Evolutionary conservation across 2,329 filamentous ascomycete species (phyloP), one percentile per base, ranked within the genome.

Genomic region (Neopestalotiopsis sp.): DNA sequence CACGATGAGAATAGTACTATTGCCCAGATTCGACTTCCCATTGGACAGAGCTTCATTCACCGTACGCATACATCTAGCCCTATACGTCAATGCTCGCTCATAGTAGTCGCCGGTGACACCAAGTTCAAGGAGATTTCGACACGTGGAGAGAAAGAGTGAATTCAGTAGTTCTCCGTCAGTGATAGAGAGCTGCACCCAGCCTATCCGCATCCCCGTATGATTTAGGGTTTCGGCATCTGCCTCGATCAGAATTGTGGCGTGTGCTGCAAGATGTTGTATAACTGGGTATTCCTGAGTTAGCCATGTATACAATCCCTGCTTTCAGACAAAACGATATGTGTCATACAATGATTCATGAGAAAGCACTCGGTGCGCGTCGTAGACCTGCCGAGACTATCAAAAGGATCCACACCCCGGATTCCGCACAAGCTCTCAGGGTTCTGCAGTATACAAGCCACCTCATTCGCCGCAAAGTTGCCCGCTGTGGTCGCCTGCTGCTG

Each of bases 311-410:
- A 17, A 6, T 32, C 7, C 57, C 14, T 30, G 17, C 24, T 28
- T 28, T 7, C 24, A 59, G 24, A 13, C 5, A 30, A 17, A 30
- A 10, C 17, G n/a, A 5, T 20, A 17, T 52, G 17, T 17, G 17
- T 13, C 59, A 40, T 61, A 61, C 59, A 61, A 20, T 61, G 59
- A 9, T 61, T 34, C 59, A 61, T 61, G 13, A 61, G 34, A 32
- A 61, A 61, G 59, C 59, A 61, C 30, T 61, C 59, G 32, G 34
- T 34, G 59, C 59, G 59, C 20, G 59, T 38, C 30, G 59, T 61
- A 13, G 59, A 34, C 59, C 59, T 34, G 32, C 28, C 59, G 13
- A 61, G 34, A 13, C 30, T 61, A 61, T 61, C 59, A 20, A 61
- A 61, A 9, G 59, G 59, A 17, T 61, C 59, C 30, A 61, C 59